phyloP scores from a whole-genome alignment of 768 basidiomycete species.

The Tephrocybe rancida region DNA sequence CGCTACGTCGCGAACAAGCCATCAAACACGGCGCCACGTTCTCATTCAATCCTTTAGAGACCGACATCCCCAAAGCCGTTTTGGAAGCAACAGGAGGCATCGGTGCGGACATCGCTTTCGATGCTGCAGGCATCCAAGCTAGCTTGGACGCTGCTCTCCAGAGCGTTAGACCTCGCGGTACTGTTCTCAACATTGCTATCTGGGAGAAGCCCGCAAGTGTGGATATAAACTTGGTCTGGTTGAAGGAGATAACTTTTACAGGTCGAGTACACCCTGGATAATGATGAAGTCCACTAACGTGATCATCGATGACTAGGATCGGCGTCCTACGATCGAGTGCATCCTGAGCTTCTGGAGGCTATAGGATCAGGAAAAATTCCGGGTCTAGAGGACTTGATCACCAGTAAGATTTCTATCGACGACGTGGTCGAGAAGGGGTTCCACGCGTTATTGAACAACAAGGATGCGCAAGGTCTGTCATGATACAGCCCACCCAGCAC shows the following conservation, averaged over 20 bases:
- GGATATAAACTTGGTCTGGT: constrained; percentile 36
- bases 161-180: constrained; percentile 39
- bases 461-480: constrained; percentile 40
- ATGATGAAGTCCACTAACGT: neutral
- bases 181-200: constrained; percentile 41
- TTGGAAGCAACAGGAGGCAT: constrained; percentile 27
- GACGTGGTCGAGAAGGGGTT: constrained; percentile 47
- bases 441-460: constrained; percentile 38
- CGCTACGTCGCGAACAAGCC: constrained; percentile 32
- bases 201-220: constrained; percentile 40
- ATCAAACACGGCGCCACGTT: constrained; percentile 37
- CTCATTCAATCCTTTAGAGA: constrained; percentile 34
- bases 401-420: constrained; percentile 39
- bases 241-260: constrained; percentile 39
- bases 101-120: constrained; percentile 49
- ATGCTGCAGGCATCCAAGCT: constrained; percentile 45
- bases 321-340: constrained; percentile 40
- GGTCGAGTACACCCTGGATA: constrained; percentile 23
- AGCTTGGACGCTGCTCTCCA: constrained; percentile 36
- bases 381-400: constrained; percentile 43
- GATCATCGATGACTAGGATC: constrained; percentile 23
- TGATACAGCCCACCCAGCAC: neutral
- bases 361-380: constrained; percentile 39
- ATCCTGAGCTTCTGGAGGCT: constrained; percentile 37
- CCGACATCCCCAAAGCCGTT: constrained; percentile 27